Conservation (phyloP, 2,329 filamentous ascomycete species). For the Pezizomycotina sp. region DNA sequence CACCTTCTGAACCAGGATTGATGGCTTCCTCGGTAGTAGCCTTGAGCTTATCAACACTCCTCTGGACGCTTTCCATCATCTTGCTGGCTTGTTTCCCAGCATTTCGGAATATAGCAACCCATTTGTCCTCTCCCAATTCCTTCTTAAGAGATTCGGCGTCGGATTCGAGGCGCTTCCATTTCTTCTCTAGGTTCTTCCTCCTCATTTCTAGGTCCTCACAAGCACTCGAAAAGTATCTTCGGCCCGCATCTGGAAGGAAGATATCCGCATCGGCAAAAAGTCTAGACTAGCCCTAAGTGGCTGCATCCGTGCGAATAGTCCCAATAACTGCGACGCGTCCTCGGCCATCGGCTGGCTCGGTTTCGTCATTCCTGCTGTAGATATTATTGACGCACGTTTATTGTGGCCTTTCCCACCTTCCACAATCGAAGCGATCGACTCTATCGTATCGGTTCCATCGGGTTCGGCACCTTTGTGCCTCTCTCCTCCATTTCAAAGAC, state of each 20-base stretch:
- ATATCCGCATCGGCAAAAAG: conserved; percentile 86
- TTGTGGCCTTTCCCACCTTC: conserved; percentile 43
- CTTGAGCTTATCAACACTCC: conserved; percentile 65
- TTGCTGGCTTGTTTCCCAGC: conserved; percentile 64
- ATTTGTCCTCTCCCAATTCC: conserved; percentile 86
- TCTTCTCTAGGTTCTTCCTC: conserved; percentile 57
- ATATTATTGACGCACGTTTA: conserved; percentile 31
- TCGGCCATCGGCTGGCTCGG: too few species aligned
- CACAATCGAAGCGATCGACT: conserved; percentile 80
- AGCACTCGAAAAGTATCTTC: conserved; percentile 70
- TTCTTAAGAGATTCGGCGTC: conserved; percentile 79
- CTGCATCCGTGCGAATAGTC: conserved; percentile 88
- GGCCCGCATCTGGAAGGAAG: conserved; percentile 67
- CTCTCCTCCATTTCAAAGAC: conserved; percentile 96
- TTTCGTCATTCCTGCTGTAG: conserved; percentile 33
- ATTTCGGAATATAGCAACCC: conserved; percentile 88
- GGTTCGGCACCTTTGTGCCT: conserved; percentile 58
- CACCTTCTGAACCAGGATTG: conserved; percentile 38
- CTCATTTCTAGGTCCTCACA: conserved; percentile 75
- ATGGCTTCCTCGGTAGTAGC: conserved; percentile 42
- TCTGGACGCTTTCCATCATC: conserved; percentile 89
- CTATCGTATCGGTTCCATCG: conserved; percentile 54
- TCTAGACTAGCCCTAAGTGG: conserved; percentile 82
- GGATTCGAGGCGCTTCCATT: conserved; percentile 71
- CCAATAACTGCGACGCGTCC: conserved; percentile 56